Evolutionary conservation across 2,329 filamentous ascomycete species (phyloP).

Genomic region (Aspergillus pseudoterreus): DNA sequence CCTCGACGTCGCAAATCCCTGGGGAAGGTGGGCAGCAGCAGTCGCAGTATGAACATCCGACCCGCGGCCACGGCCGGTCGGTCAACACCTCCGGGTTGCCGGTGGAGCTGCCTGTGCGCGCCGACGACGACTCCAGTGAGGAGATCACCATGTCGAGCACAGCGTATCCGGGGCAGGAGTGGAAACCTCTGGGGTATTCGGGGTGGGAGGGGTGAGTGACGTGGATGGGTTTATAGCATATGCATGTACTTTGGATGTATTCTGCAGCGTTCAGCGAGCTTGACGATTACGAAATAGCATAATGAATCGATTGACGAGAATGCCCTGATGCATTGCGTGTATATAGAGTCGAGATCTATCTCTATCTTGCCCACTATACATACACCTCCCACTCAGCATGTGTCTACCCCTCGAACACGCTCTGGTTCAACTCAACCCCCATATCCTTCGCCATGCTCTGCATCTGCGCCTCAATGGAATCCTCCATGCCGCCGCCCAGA

Average conservation of each 20-base stretch:
- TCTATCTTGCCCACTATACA: background rate
- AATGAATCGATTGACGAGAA: no score
- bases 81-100: conserved; percentile 24
- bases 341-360: background rate
- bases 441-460: conserved; percentile 82
- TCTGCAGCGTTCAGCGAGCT: background rate
- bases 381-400: background rate
- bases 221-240: background rate
- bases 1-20: background rate
- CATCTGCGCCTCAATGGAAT: conserved; percentile 87
- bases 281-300: background rate
- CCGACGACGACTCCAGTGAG: conserved; percentile 39
- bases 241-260: background rate
- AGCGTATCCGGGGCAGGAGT: conserved; percentile 48
- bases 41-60: conserved; percentile 11
- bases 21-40: background rate
- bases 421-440: conserved; percentile 84
- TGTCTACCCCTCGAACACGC: conserved; percentile 74
- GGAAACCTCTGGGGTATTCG: conserved; percentile 32
- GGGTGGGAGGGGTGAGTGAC: conserved; percentile 13
- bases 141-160: conserved; percentile 48
- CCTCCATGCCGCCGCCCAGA: conserved; percentile 81
- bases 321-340: no score
- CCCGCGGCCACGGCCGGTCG: conserved; percentile 19
- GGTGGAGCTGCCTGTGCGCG: conserved; percentile 30